These are phyloP conservation scores for Xylaria sp. DNA, from an alignment of 2,329 filamentous ascomycete genomes.

Conservation along the genomic window DNA sequence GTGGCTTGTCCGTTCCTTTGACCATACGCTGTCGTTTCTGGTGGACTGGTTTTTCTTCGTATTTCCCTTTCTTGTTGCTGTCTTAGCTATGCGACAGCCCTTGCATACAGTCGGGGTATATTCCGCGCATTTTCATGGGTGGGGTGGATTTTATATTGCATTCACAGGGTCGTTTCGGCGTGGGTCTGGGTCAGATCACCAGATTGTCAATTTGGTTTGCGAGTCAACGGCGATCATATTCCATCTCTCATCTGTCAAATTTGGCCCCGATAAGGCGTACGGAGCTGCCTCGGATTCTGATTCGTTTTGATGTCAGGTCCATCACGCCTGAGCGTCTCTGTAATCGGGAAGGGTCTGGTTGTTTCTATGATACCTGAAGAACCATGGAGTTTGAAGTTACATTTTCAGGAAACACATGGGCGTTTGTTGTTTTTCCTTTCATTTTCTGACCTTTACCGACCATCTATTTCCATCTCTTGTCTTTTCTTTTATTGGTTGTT, in stretches of 20 bases:
- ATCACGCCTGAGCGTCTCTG: conserved; percentile 34
- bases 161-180: conserved; percentile 39
- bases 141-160: conserved; percentile 39
- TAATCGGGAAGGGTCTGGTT: conserved; percentile 37
- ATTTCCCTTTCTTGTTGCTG: conserved; percentile 35
- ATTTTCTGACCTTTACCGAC: conserved; percentile 20
- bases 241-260: conserved; percentile 11
- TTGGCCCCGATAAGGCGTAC: conserved; percentile 22
- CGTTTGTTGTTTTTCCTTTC: conserved; percentile 23
- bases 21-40: neutral
- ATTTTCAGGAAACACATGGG: conserved; percentile 29
- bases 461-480: neutral
- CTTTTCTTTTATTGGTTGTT: neutral
- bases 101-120: conserved; percentile 32
- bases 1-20: neutral
- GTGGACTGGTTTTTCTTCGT: conserved; percentile 20
- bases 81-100: conserved; percentile 26
- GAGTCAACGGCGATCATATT: conserved; percentile 20
- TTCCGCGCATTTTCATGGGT: conserved; percentile 36
- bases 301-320: conserved; percentile 26
- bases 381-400: conserved; percentile 41
- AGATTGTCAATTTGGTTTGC: conserved; percentile 28
- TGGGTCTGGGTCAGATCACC: conserved; percentile 34
- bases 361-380: conserved; percentile 47
- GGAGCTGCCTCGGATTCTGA: conserved; percentile 14